These are phyloP conservation scores for Takakia lepidozioides DNA, from an alignment of 225 moss, liverwort and hornwort genomes.

Conservation along the genomic window DNA sequence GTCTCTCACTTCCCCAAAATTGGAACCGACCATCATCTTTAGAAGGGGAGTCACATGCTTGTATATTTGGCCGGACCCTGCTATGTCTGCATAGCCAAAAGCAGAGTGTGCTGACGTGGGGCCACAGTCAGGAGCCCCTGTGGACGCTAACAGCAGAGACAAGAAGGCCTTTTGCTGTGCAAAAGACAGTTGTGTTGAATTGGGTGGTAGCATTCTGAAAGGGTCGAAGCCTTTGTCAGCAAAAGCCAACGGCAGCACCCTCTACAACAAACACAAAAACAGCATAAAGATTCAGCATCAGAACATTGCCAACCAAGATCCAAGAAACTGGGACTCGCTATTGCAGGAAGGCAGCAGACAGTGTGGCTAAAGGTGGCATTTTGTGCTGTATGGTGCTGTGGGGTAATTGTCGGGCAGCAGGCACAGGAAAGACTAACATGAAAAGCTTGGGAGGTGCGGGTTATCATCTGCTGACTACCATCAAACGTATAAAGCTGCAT, in stretches of 20 bases:
- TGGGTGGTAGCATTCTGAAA: slow-evolving; percentile 76
- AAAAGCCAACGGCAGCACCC: slow-evolving; percentile 76
- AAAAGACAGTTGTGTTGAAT: slow-evolving; percentile 45
- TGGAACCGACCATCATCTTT: slow-evolving; percentile 52
- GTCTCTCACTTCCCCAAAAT: slow-evolving; percentile 41
- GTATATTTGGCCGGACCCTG: slow-evolving; percentile 46
- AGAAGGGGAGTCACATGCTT: slow-evolving; percentile 70
- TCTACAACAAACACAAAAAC: slow-evolving; percentile 45
- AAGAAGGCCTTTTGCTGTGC: slow-evolving; percentile 70
- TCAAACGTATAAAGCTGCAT: neutral
- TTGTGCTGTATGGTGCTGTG: too few relatives aligned
- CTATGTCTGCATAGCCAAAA: slow-evolving; percentile 18
- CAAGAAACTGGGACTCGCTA: too few relatives aligned
- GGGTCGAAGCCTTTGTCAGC: slow-evolving; percentile 90
- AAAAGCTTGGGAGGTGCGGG: too few relatives aligned
- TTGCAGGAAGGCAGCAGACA: too few relatives aligned
- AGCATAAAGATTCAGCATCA: too few relatives aligned
- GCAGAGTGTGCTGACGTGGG: slow-evolving; percentile 11
- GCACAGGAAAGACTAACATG: too few relatives aligned
- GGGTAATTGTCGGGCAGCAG: too few relatives aligned
- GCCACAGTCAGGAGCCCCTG: slow-evolving; percentile 29
- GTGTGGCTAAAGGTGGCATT: too few relatives aligned
- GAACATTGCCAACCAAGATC: too few relatives aligned
- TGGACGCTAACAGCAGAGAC: slow-evolving; percentile 64
- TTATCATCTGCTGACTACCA: too few relatives aligned